Percentiles rank a stretch among this genome's conserved stretches.
phyloP scores from a whole-genome alignment of 176 grass and related monocot genomes.

The Elaeis guineensis region DNA sequence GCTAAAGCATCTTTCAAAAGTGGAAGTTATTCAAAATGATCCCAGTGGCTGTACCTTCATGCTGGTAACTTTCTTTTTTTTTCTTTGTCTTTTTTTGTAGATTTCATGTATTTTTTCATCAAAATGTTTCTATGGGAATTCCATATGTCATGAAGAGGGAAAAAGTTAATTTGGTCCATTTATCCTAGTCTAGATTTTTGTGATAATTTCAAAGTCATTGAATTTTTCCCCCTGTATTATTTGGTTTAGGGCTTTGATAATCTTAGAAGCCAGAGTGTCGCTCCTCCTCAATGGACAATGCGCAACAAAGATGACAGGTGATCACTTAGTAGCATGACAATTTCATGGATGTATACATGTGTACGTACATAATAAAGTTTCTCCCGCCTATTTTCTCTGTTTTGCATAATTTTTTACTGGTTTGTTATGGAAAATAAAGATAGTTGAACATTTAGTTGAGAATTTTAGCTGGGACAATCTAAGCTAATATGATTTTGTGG shows the following conservation, averaged over 20 bases:
- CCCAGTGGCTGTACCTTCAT: constrained; percentile 80
- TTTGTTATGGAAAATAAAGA: no score
- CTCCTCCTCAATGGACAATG: constrained; percentile 92
- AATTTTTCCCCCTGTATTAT: neutral
- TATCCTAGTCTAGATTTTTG: constrained; percentile 4
- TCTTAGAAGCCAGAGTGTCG: constrained; percentile 71
- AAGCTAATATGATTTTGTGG: no score
- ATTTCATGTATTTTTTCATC: no score
- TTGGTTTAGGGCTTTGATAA: constrained; percentile 69
- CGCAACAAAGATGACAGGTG: constrained; percentile 95
- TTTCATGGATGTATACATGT: neutral
- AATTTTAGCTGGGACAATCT: no score
- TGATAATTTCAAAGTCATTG: neutral
- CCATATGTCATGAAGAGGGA: no score
- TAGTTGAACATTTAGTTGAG: no score
- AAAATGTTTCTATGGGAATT: no score
- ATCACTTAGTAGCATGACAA: neutral
- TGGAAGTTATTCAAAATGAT: constrained; percentile 79
- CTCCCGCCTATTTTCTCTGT: no score
- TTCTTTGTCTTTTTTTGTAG: neutral
- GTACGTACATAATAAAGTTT: no score
- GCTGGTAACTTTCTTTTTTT: constrained; percentile 35
- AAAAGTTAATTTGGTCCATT: no score
- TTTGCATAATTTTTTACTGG: no score
- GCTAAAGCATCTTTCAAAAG: constrained; percentile 88